Conservation (phyloP, 202 grass and related monocot genomes). For the Panicum virgatum region DNA sequence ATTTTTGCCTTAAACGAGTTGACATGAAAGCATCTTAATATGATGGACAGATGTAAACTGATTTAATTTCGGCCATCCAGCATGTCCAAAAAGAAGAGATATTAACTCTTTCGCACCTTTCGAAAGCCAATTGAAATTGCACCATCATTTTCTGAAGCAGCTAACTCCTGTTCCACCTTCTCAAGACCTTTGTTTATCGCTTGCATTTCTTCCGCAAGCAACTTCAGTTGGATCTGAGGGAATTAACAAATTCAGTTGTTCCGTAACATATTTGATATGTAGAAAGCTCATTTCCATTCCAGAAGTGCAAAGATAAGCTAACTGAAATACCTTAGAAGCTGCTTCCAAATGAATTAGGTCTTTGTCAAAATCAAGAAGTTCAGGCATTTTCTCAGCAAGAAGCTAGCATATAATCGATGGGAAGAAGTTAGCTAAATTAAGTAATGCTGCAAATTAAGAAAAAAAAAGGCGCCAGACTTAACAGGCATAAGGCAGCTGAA, state of each 20-base stretch:
- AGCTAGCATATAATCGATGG: conserved; percentile 53
- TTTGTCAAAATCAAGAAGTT: conserved; percentile 99
- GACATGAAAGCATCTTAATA: conserved; percentile 1
- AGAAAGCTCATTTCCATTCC: neutral
- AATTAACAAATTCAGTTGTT: conserved; percentile 34
- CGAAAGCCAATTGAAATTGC: conserved; percentile 68
- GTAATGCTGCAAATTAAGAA: neutral
- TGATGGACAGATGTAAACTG: conserved; percentile 1
- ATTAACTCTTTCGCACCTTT: conserved; percentile 46
- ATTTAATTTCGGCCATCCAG: conserved; percentile 11
- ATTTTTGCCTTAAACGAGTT: conserved; percentile 7
- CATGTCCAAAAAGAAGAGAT: conserved; percentile 28
- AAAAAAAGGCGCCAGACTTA: neutral
- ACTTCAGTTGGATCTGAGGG: conserved; percentile 84
- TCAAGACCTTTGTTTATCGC: conserved; percentile 97
- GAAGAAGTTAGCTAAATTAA: conserved; percentile 28
- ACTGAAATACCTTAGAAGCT: conserved; percentile 78
- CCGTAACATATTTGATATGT: conserved; percentile 35
- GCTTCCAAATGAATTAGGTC: conserved; percentile 98
- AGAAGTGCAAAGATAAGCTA: conserved; percentile 14
- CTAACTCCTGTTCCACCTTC: conserved; percentile 96
- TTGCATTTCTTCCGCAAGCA: conserved; percentile 98
- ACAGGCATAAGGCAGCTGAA: conserved; percentile 5
- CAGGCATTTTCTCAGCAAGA: conserved; percentile 86
- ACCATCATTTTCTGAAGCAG: conserved; percentile 83